Base-by-base conservation (phyloP, 1,139 yeast genomes). In the Candida frijolesensis region DNA sequence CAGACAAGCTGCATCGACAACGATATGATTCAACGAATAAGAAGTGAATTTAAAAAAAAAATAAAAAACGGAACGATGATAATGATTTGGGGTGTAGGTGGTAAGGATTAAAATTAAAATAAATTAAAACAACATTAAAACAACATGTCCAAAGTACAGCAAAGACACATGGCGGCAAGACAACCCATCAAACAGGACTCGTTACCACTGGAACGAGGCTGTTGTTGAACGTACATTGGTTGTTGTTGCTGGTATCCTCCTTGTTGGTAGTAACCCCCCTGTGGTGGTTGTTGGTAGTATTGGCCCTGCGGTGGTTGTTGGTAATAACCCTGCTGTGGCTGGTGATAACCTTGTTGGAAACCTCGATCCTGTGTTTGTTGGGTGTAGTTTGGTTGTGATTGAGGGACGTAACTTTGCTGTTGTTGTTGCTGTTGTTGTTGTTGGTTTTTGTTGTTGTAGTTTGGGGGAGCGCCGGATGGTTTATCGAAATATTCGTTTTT, bases 121-220 rank as follows among this genome's bases (percentile, higher is more conserved):
- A 34, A 19, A 19, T 19, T 19, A 19, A 19, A 19, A 9, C n/a
- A 15, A 10, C 16, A 16, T 61, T 73, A 85, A 65, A 85, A 83
- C 32, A 86, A 60, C 62, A 85, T 80, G 63, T 86, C 91, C 59
- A 86, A 71, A 5, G 91, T 83, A 68, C 89, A 85, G 66, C 94
- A 87, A 57, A 85, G 61, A 80, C 92, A 86, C 67, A 85, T 58
- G 10, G 89, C 90, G 29, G 85, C 90, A 59, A 85, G 72, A 71
- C 91, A 86, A 4, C 83, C 91, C 68, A 83, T 76, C 61, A 85
- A 75, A 67, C 90, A 85, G 51, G 77, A 80, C 45, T 73, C 76
- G 42, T 66, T 65, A 22, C 68, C 68, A 30, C 69, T 71, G 1
- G 60, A 41, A 27, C 57, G 48, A 50, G 68, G 80, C 59, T 82